Evolutionary conservation across 202 grass and related monocot genomes (phyloP).

Genomic region (Dendrocalamus latiflorus): DNA sequence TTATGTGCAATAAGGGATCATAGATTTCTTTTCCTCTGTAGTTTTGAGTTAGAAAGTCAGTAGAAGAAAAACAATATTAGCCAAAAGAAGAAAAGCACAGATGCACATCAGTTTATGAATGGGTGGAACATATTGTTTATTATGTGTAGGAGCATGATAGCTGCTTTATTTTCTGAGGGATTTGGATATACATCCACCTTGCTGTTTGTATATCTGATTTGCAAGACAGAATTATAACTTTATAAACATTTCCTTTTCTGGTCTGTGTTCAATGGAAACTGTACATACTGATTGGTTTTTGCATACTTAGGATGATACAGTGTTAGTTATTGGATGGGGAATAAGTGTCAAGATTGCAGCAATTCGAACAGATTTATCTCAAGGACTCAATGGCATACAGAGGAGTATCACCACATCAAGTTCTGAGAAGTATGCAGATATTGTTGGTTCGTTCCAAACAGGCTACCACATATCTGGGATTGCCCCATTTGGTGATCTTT

Average conservation of each 20-base stretch:
- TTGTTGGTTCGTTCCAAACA: constrained; percentile 96
- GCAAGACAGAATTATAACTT: not conserved
- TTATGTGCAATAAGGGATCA: not conserved
- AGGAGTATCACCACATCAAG: constrained; percentile 48
- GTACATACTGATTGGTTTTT: not conserved
- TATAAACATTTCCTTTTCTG: not conserved
- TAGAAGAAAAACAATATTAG: not conserved
- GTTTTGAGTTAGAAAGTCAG: not conserved
- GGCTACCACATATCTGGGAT: constrained; percentile 93
- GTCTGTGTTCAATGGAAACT: not conserved
- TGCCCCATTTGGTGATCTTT: constrained; percentile 88
- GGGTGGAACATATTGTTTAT: too few relatives aligned
- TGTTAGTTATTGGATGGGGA: constrained; percentile 98
- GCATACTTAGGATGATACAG: constrained; percentile 89
- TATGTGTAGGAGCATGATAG: not conserved
- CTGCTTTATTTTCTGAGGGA: too few relatives aligned
- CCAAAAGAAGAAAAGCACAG: not conserved
- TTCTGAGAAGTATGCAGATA: constrained; percentile 87
- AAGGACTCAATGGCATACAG: constrained; percentile 73
- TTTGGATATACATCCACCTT: too few relatives aligned
- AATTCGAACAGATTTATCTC: constrained; percentile 62
- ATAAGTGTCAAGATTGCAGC: constrained; percentile 85
- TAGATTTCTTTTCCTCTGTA: not conserved
- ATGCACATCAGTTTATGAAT: not conserved
- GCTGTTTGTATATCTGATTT: not conserved